Base-by-base conservation (phyloP, 2,329 filamentous ascomycete species). In the Graphilbum sp. region DNA sequence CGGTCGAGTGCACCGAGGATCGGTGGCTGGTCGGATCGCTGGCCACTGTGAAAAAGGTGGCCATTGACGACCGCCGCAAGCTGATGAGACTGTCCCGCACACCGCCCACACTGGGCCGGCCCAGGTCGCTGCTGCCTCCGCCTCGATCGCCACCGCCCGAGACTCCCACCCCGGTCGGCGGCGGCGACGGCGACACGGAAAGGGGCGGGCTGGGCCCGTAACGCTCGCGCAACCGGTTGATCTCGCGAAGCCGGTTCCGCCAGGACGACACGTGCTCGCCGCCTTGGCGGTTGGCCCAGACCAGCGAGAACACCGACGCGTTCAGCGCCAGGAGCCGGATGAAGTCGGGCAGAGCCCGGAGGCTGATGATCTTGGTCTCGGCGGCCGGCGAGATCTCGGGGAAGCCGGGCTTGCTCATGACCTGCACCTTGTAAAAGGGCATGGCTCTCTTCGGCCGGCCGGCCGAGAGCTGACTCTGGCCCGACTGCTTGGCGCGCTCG, bases 341-440 rank as follows among this genome's bases (percentile, higher is more conserved):
- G 52, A 95, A 92, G 10, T 76, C 71, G 0, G 87, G 82, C 9
- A 98, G 66, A 12, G 84, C 84, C 47, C 75, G 77, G 24, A 88
- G 71, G 15, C 80, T 87, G 41, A 98, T 72, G 49, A 96, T 80
- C 56, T 96, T 96, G 9, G 82, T 79, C 45, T 88, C 81, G 0
- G 84, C 80, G 0, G 87, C 86, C 0, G 88, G 83, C 0, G 87
- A 95, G 37, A 96, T 83, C 48, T 88, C 81, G 0, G 90, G 90
- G 50, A 96, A 93, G 0, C 82, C 86, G 0, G 80, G 75, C 50
- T 86, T 84, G 54, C 81, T 86, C 61, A 95, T 75, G 35, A 94
- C 79, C 48, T 88, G 81, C 12, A 98, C 87, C 49, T 79, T 79
- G 63, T 92, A 96, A 57, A 88, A 96, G 2, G 57, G 65, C 42